Evolutionary conservation across 2,329 filamentous ascomycete species (phyloP).

Genomic region (Fonsecaea pugnacius): DNA sequence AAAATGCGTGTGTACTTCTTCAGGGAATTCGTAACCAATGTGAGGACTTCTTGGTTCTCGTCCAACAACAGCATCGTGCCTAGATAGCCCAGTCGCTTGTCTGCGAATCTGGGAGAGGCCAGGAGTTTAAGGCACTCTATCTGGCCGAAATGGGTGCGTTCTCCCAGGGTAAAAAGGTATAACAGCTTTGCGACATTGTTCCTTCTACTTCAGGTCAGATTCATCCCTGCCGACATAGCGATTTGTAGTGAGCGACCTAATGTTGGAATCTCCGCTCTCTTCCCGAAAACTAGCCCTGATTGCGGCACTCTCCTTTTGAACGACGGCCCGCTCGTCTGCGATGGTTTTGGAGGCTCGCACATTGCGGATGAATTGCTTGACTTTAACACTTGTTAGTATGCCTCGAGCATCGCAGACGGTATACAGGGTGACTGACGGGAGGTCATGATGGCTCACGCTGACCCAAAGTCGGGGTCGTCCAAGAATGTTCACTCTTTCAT

Average conservation of each 20-base stretch:
- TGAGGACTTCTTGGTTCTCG: slow-evolving; percentile 98
- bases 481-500: slow-evolving; percentile 33
- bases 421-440: slow-evolving; percentile 27
- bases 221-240: neutral
- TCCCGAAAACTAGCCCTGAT: slow-evolving; percentile 98
- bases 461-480: slow-evolving; percentile 29
- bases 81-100: slow-evolving; percentile 93
- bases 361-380: slow-evolving; percentile 99
- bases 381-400: slow-evolving; percentile 54
- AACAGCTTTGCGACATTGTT: slow-evolving; percentile 99
- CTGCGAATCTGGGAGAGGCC: slow-evolving; percentile 93
- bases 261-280: slow-evolving; percentile 88
- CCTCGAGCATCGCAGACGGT: neutral
- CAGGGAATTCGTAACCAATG: slow-evolving; percentile 93
- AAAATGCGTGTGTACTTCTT: slow-evolving; percentile 72
- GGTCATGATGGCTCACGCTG: slow-evolving; percentile 32
- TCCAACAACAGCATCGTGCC: slow-evolving; percentile 95
- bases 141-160: slow-evolving; percentile 97
- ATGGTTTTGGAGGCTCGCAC: slow-evolving; percentile 98
- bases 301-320: slow-evolving; percentile 97
- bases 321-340: slow-evolving; percentile 95
- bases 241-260: slow-evolving; percentile 67
- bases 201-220: slow-evolving; percentile 61
- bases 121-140: slow-evolving; percentile 98
- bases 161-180: slow-evolving; percentile 96